Evolutionary conservation across 1,284 basidiomycete genomes (phyloP), one percentile per base, ranked within the genome.

Genomic region (Cutaneotrichosporon spelunceum): DNA sequence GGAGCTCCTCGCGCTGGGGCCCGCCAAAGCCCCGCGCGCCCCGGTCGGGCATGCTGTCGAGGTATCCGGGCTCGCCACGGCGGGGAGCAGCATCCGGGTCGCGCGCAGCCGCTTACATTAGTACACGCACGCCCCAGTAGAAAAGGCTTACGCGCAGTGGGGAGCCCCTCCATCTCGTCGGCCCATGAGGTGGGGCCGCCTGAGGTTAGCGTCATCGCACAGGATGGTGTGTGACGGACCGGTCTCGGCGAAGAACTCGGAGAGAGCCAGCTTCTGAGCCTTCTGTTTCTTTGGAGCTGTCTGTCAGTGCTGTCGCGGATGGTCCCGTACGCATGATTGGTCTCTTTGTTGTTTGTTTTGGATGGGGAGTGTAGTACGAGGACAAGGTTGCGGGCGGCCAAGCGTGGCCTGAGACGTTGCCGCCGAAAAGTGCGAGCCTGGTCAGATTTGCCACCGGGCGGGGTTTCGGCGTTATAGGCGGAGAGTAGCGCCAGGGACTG

Each of bases 181-280:
- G 62, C 64, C 49, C 48, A 52, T 24, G 29, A 52, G 21, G 50
- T 34, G 16, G 13, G 29, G 45, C 60, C 52, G 45, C 27, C 53
- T 56, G 50, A 5, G 33, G 27, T 60, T 36, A 64, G 62, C 34
- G 19, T 14, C 26, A 21, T 27, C 7, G 23, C 27, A 27, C 27
- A 27, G n/a, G n/a, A 33, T 19, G 7, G 9, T n/a, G n/a, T n/a
- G n/a, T n/a, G n/a, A 14, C 26, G n/a, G 24, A 81, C 88, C 69
- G 91, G 91, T 84, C 79, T 94, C 90, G 50, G 86, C 89, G 69
- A 96, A 85, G 83, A 96, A 96, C 79, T 89, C 90, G 80, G 87
- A 87, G 66, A 96, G 81, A 64, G 90, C 86, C 81, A 96, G 90
- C 84, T 93, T 96, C 81, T 91, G 86, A 69, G 84, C 85, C 85